phyloP scores from a whole-genome alignment of 148 eudicot species.

The Chenopodium berlandieri region DNA sequence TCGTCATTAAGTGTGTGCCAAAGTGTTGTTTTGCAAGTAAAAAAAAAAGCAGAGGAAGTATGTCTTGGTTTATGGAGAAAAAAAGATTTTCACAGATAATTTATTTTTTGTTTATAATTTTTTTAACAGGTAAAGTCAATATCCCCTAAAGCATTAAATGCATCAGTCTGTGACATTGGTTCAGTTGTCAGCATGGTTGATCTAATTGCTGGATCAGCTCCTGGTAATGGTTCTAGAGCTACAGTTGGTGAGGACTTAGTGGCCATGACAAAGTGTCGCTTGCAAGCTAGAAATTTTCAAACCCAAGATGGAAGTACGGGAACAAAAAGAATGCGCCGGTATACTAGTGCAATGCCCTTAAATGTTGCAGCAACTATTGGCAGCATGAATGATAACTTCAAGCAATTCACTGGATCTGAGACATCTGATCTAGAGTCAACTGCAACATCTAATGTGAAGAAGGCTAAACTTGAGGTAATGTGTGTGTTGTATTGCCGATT shows the following conservation, averaged over 20 bases:
- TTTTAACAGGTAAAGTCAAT: slow-evolving; percentile 67
- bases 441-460: slow-evolving; percentile 72
- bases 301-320: slow-evolving; percentile 74
- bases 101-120: not conserved
- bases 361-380: slow-evolving; percentile 71
- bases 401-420: slow-evolving; percentile 55
- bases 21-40: no score
- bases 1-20: no score
- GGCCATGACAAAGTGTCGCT: slow-evolving; percentile 96
- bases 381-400: slow-evolving; percentile 63
- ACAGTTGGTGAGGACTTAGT: slow-evolving; percentile 98
- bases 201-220: slow-evolving; percentile 95
- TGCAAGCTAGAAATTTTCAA: slow-evolving; percentile 77
- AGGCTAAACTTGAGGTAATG: slow-evolving; percentile 70
- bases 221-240: slow-evolving; percentile 96
- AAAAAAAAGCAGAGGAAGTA: no score
- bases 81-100: not conserved
- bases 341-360: slow-evolving; percentile 81
- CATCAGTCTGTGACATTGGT: slow-evolving; percentile 74
- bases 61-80: not conserved
- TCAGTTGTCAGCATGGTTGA: slow-evolving; percentile 94
- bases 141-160: slow-evolving; percentile 62
- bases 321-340: slow-evolving; percentile 81
- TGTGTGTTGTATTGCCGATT: not conserved
- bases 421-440: slow-evolving; percentile 78